phyloP scores from a whole-genome alignment of 2,329 filamentous ascomycete species.

The Phialophora tarda region DNA sequence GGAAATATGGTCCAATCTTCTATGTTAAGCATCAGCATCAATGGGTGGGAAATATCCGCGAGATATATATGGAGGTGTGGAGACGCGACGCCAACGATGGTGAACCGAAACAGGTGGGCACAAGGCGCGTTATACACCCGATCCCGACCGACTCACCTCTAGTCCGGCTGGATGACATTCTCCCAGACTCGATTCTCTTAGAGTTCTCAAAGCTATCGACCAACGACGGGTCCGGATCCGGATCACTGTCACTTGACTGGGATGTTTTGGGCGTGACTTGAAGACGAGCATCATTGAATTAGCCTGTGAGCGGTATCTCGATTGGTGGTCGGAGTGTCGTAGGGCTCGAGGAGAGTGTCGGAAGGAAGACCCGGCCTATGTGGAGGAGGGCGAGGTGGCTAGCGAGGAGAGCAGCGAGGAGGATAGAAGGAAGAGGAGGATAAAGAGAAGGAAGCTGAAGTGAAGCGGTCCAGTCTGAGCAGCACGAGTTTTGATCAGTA shows the following conservation, averaged over 20 bases:
- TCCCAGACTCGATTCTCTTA: background rate
- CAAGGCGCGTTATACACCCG: background rate
- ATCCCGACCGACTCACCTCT: background rate
- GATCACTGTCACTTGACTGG: background rate
- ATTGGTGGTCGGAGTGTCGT: background rate
- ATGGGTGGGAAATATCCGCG: background rate
- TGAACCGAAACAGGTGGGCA: background rate
- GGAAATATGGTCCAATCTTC: background rate
- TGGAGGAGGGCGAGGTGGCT: background rate
- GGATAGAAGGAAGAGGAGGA: background rate
- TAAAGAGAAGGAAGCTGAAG: background rate
- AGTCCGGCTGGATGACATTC: background rate
- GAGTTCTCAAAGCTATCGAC: background rate
- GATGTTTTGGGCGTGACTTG: background rate
- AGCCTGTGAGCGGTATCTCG: background rate
- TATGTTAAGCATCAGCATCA: background rate
- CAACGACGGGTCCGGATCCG: background rate
- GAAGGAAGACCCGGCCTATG: background rate
- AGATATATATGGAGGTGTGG: background rate
- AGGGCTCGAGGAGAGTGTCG: background rate
- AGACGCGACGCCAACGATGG: background rate
- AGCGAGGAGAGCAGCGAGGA: background rate
- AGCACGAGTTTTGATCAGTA: too few species aligned
- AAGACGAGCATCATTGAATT: background rate
- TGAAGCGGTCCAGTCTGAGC: too few species aligned